These are phyloP conservation scores for Lentinula boryana DNA, from an alignment of 768 basidiomycete species.

Conservation along the genomic window DNA sequence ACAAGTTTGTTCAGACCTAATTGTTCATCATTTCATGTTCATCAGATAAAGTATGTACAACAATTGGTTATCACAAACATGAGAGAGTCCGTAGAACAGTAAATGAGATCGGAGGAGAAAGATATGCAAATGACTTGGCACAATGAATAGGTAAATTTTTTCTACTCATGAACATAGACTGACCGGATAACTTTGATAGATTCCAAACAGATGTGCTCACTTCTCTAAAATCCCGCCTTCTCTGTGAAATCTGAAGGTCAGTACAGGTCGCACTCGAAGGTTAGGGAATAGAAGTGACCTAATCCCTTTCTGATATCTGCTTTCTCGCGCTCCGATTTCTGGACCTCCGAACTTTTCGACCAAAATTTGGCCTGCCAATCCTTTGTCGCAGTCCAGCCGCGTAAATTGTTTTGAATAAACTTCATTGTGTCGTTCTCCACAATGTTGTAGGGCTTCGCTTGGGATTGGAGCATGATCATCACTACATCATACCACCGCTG, in stretches of 20 bases:
- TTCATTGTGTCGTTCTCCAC: conserved; percentile 38
- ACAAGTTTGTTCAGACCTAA: background rate
- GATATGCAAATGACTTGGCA: too few species aligned
- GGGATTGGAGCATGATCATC: conserved; percentile 50
- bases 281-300: conserved; percentile 12
- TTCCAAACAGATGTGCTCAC: background rate
- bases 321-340: conserved; percentile 50
- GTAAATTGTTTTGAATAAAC: conserved; percentile 44
- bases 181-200: background rate
- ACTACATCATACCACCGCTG: conserved; percentile 53
- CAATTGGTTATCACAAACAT: background rate
- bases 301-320: conserved; percentile 64
- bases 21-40: conserved; percentile 8
- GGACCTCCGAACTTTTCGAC: conserved; percentile 54
- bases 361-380: conserved; percentile 47
- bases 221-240: conserved; percentile 55
- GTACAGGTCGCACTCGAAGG: background rate
- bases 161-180: too few species aligned
- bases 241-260: conserved; percentile 13
- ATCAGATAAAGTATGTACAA: background rate
- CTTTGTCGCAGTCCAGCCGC: conserved; percentile 16
- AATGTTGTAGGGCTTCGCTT: conserved; percentile 44
- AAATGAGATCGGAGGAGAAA: too few species aligned
- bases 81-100: background rate
- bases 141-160: too few species aligned